Base-by-base conservation (phyloP, 495 filamentous ascomycete genomes). In the Penicillium antarcticum region DNA sequence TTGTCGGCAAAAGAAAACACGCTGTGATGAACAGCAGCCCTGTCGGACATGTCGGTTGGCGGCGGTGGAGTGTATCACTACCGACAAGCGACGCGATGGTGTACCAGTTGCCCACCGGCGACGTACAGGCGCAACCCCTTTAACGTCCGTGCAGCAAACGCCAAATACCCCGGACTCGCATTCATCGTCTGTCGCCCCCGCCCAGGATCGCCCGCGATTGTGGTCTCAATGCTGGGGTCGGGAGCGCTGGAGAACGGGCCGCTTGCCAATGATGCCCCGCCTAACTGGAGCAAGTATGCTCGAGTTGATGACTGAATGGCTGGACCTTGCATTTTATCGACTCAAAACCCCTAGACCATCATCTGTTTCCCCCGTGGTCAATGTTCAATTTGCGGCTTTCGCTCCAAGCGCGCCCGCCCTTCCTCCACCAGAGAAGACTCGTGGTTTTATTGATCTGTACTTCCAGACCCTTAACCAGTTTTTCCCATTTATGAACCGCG, bases 11-110 rank as follows among this genome's bases (percentile, higher is more conserved):
- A 56, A 51, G 19, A 56, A 56, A 42, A 56, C 53, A 2, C 53
- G 53, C 26, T 56, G 53, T 32, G 47, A 56, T n/a, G 53, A 56
- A 31, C 34, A 56, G 23, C 53, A 56, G 36, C 53, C 53, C 7
- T 56, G 53, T 47, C 41, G 42, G 3, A 55, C 44, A 13, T 55
- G 53, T 32, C 46, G 46, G 16, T 18, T 45, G 4, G 53, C 53
- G 1, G 53, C 18, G 16, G 35, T 56, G 2, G 47, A 56, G 24
- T 56, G 53, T 19, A 19, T 56, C 33, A 56, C 53, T 7, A 56
- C 53, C 16, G 53, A 56, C 26, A 56, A 56, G 23, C 33, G 53
- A 41, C 53, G 53, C 24, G 47, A 49, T 36, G 53, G 53, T 0
- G 42, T 36, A 8, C 35, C 33, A 2, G 53, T 56, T 2, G 24